These are phyloP conservation scores for Amaranthus hypochondriacus DNA, from an alignment of 148 eudicot genomes.

Conservation along the genomic window DNA sequence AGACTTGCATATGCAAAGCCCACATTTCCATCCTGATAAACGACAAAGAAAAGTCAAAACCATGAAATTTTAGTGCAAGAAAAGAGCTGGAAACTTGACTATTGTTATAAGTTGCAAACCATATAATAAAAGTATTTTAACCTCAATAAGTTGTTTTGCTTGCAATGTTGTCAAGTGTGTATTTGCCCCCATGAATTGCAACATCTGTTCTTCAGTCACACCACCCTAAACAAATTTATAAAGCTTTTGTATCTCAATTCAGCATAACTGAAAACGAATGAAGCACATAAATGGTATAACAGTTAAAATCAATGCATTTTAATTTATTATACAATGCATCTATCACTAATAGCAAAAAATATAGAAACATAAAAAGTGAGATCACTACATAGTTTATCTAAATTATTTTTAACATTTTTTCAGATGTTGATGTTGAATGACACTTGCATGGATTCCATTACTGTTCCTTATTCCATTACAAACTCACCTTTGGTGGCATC, in stretches of 20 bases:
- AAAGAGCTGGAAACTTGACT: neutral
- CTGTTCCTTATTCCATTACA: neutral
- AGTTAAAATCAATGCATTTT: neutral
- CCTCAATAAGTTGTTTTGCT: slow-evolving; percentile 90
- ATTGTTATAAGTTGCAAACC: slow-evolving; percentile 6
- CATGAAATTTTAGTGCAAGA: neutral
- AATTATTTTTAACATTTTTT: neutral
- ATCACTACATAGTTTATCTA: neutral
- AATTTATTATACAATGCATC: neutral
- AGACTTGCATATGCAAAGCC: slow-evolving; percentile 92
- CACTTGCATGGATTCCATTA: neutral
- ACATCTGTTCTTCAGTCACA: slow-evolving; percentile 93
- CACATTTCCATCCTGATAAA: slow-evolving; percentile 62
- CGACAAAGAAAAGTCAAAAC: slow-evolving; percentile 18
- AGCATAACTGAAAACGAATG: slow-evolving; percentile 1
- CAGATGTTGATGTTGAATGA: neutral
- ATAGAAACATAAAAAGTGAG: neutral
- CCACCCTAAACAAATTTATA: slow-evolving; percentile 57
- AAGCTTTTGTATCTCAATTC: neutral
- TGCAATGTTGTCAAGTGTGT: slow-evolving; percentile 61
- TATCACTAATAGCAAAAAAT: neutral
- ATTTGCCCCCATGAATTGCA: slow-evolving; percentile 91
- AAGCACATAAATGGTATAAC: neutral
- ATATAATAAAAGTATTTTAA: slow-evolving; percentile 20
- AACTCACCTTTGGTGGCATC: slow-evolving; percentile 98